Evolutionary conservation across 176 grass and related monocot genomes (phyloP).

Genomic region (Triticum dicoccoides): DNA sequence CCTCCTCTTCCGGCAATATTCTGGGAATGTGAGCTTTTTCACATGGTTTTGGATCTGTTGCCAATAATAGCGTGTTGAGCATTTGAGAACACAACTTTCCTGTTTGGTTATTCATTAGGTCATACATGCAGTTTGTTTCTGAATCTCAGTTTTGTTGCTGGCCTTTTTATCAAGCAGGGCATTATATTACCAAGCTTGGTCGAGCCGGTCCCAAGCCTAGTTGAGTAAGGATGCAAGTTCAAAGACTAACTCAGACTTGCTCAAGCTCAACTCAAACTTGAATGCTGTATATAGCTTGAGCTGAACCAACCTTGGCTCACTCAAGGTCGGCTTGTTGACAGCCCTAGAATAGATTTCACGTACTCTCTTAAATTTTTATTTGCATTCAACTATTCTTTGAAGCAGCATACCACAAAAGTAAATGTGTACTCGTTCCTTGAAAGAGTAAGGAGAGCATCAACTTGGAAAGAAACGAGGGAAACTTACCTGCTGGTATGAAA

Average conservation of each 20-base stretch:
- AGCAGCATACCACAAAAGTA: constrained; percentile 19
- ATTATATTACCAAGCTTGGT: not conserved
- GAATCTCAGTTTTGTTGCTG: not conserved
- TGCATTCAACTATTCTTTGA: not conserved
- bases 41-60: not conserved
- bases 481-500: constrained; percentile 94
- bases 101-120: not conserved
- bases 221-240: not conserved
- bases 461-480: constrained; percentile 7
- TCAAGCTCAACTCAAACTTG: not conserved
- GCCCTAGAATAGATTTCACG: not conserved
- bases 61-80: not conserved
- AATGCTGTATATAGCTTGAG: not conserved
- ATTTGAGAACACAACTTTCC: not conserved
- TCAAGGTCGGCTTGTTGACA: not conserved
- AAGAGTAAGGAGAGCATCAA: not conserved
- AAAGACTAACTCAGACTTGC: not conserved
- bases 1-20: not conserved
- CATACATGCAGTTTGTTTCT: not conserved
- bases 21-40: not conserved
- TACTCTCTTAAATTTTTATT: not conserved
- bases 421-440: constrained; percentile 10
- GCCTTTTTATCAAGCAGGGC: not conserved
- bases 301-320: not conserved
- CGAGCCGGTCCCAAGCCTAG: not conserved